A percentile compares a stretch with the other conserved stretches of the same genome.
Conservation (phyloP, 2,329 filamentous ascomycete genomes). For the Aspergillus pseudonomiae region DNA sequence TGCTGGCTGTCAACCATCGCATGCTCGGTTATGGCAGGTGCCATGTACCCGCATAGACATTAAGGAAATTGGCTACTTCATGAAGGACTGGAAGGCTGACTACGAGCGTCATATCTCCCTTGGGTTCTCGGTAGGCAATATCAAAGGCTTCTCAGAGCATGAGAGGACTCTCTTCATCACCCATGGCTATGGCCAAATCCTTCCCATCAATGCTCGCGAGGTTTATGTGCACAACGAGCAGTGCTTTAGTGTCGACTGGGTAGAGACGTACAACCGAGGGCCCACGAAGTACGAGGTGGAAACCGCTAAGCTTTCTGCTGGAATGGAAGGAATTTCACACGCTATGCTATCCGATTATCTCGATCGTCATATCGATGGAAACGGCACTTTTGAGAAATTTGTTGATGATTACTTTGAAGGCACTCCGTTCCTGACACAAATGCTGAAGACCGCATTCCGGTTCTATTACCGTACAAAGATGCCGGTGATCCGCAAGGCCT, state of each 20-base stretch:
- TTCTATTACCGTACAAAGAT: slow-evolving; percentile 88
- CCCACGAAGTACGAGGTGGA: slow-evolving; percentile 82
- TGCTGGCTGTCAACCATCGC: slow-evolving; percentile 90
- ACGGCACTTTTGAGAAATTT: slow-evolving; percentile 87
- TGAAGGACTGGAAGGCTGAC: slow-evolving; percentile 99
- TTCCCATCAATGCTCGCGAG: slow-evolving; percentile 91
- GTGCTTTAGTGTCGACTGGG: slow-evolving; percentile 93
- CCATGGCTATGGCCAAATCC: slow-evolving; percentile 90
- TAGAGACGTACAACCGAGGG: slow-evolving; percentile 76
- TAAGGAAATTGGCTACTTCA: slow-evolving; percentile 97
- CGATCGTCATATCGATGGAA: slow-evolving; percentile 89
- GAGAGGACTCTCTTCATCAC: slow-evolving; percentile 84
- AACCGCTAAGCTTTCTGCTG: slow-evolving; percentile 86
- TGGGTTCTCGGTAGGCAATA: slow-evolving; percentile 89
- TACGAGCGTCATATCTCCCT: slow-evolving; percentile 87
- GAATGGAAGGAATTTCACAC: slow-evolving; percentile 81
- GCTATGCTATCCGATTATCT: slow-evolving; percentile 86
- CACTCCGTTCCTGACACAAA: slow-evolving; percentile 91
- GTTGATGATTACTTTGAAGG: slow-evolving; percentile 96
- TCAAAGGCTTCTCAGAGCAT: slow-evolving; percentile 75
- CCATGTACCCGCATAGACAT: slow-evolving; percentile 98
- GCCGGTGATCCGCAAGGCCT: slow-evolving; percentile 87
- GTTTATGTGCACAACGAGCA: slow-evolving; percentile 90
- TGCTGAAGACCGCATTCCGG: slow-evolving; percentile 92
- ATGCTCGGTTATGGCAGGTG: slow-evolving; percentile 94